Percentiles rank a stretch among this genome's conserved stretches.
These are phyloP conservation scores for Picochlorum sp. DNA, from an alignment of 139 green algal species.

Conservation along the genomic window DNA sequence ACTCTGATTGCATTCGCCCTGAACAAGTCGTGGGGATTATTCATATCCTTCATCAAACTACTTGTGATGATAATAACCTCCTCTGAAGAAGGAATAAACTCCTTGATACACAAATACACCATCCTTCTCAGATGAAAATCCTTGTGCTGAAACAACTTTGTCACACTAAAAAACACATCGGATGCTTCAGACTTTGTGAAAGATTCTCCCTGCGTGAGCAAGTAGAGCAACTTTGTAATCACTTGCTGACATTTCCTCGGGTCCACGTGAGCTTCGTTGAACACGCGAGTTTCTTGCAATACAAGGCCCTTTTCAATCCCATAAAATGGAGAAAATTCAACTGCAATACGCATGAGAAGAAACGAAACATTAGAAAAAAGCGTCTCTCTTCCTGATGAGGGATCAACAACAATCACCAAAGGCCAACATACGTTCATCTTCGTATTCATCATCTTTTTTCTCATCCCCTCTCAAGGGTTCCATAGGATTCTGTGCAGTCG, in stretches of 20 bases:
- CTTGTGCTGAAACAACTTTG: conserved; percentile 97
- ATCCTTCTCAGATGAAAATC: conserved; percentile 91
- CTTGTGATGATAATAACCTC: conserved; percentile 99
- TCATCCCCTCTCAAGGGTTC: conserved; percentile 50
- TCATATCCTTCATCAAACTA: conserved; percentile 99
- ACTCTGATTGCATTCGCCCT: conserved; percentile 94
- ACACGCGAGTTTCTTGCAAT: conserved; percentile 93
- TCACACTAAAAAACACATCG: conserved; percentile 97
- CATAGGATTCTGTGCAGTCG: conserved; percentile 32
- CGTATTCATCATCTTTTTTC: conserved; percentile 85
- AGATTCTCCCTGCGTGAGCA: conserved; percentile 91
- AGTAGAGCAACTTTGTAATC: conserved; percentile 98
- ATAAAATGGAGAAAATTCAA: conserved; percentile 97
- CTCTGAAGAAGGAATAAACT: conserved; percentile 84
- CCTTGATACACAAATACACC: conserved; percentile 99
- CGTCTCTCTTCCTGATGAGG: not conserved
- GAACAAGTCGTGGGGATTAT: conserved; percentile 90
- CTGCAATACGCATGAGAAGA: conserved; percentile 40
- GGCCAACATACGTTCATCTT: conserved; percentile 77
- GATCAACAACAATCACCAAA: not conserved
- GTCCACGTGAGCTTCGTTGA: conserved; percentile 93
- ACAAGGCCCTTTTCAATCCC: conserved; percentile 98
- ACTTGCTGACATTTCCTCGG: conserved; percentile 89
- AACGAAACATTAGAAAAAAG: not conserved
- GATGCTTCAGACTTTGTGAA: conserved; percentile 98